A percentile compares a stretch with the other conserved stretches of the same genome.
Evolutionary conservation across 805 yeast genomes (phyloP).

Genomic region (Lachancea thermotolerans): DNA sequence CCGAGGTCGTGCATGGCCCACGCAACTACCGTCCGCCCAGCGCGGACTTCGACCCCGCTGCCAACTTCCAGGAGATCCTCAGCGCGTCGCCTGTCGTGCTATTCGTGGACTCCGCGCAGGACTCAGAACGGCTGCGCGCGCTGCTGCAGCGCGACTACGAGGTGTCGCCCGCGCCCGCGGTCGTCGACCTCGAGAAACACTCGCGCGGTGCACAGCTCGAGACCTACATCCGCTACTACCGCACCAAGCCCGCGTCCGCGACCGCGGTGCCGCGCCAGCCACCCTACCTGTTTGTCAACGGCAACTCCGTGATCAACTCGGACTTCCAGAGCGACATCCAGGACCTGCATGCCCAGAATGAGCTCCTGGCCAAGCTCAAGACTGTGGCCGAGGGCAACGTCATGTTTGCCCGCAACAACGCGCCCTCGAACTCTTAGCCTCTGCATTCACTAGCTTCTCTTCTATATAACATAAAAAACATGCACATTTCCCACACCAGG

Average conservation of each 20-base stretch:
- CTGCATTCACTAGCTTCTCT: neutral
- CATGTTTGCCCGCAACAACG: slow-evolving; percentile 14
- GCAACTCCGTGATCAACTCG: slow-evolving; percentile 17
- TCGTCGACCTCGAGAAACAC: slow-evolving; percentile 79
- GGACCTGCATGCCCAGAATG: slow-evolving; percentile 13
- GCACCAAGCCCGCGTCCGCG: neutral
- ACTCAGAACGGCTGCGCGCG: slow-evolving; percentile 58
- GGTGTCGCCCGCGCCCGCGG: slow-evolving; percentile 59
- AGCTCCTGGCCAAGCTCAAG: slow-evolving; percentile 16
- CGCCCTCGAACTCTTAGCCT: slow-evolving; percentile 23
- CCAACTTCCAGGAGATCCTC: slow-evolving; percentile 45
- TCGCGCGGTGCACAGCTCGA: slow-evolving; percentile 66
- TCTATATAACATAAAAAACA: neutral
- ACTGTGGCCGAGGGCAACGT: slow-evolving; percentile 18
- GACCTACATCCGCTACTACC: slow-evolving; percentile 39
- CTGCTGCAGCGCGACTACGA: slow-evolving; percentile 55
- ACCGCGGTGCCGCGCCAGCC: slow-evolving; percentile 4
- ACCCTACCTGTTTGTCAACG: slow-evolving; percentile 26
- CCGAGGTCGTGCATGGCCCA: slow-evolving; percentile 7
- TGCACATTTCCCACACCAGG: neutral
- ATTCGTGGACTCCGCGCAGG: slow-evolving; percentile 53
- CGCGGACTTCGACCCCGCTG: slow-evolving; percentile 5
- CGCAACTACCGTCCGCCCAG: slow-evolving; percentile 3
- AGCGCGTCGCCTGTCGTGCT: slow-evolving; percentile 58
- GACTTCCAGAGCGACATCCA: slow-evolving; percentile 13